phyloP scores from a whole-genome alignment of 305 asterid genomes.

The Fraxinus sp. region DNA sequence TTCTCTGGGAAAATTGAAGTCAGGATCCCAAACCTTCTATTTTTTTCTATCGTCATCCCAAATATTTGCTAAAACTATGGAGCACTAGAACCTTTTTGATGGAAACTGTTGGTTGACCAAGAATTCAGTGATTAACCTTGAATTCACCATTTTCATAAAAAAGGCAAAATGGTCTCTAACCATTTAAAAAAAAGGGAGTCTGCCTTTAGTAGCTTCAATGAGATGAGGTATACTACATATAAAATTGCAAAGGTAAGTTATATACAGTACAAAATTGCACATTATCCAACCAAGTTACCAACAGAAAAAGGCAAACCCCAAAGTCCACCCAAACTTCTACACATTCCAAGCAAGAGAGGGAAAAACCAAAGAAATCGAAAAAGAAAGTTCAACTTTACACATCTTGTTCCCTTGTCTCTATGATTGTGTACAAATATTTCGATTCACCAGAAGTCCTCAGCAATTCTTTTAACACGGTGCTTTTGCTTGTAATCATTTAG shows the following conservation, averaged over 20 bases:
- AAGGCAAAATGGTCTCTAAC: background rate
- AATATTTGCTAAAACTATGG: too few relatives aligned
- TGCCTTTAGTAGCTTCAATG: background rate
- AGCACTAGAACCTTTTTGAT: too few relatives aligned
- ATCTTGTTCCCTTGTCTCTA: background rate
- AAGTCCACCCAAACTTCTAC: conserved; percentile 13
- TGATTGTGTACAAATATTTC: conserved; percentile 24
- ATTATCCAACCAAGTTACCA: background rate
- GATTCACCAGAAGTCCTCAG: background rate
- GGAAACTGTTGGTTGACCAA: too few relatives aligned
- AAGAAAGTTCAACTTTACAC: conserved; percentile 14
- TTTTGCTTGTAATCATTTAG: background rate
- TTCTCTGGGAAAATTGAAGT: too few relatives aligned
- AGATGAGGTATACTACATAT: background rate
- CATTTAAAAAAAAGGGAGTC: background rate
- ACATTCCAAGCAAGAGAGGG: background rate
- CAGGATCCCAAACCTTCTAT: background rate
- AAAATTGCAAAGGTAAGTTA: background rate
- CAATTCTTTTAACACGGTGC: background rate
- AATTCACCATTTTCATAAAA: background rate
- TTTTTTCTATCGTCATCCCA: too few relatives aligned
- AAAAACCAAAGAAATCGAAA: background rate
- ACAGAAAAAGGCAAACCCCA: background rate
- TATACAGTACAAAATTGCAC: background rate
- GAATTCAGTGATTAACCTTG: too few relatives aligned